These are phyloP conservation scores for cucumber (Cucumis sativus) DNA, from an alignment of 306 rosid genomes.

Conservation along the genomic window Cucumber_9930_V3 NC_026658.2:3550001-3550500, in stretches of 20 bases:
- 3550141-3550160: background rate
- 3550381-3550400: too few species aligned
- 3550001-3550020: background rate
- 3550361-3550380: too few species aligned
- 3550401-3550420: too few species aligned
- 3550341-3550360: too few species aligned
- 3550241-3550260: background rate
- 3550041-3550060: background rate
- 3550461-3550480: too few species aligned
- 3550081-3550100: background rate
- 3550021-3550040: background rate
- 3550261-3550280: too few species aligned
- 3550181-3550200: background rate
- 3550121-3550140: constrained; percentile 2
- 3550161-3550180: background rate
- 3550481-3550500: too few species aligned
- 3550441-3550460: too few species aligned
- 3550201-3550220: background rate
- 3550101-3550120: background rate
- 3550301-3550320: too few species aligned
- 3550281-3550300: too few species aligned
- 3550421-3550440: too few species aligned
- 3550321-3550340: too few species aligned
- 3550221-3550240: background rate
- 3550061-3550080: background rate